Base-by-base conservation (phyloP, 2,329 filamentous ascomycete species). In the Dothideomycetidae sp. region DNA sequence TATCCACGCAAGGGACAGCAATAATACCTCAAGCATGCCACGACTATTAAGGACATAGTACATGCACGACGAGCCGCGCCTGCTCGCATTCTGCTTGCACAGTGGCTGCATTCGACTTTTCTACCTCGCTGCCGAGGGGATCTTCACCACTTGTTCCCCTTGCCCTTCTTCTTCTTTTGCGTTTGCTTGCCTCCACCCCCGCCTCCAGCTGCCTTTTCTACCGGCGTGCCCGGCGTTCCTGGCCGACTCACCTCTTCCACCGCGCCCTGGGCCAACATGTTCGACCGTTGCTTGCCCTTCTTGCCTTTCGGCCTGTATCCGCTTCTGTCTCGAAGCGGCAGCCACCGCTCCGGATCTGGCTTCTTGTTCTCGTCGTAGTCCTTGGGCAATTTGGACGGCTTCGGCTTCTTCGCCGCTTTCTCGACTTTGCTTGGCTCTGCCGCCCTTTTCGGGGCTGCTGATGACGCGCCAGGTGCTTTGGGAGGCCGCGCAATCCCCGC, bases 281-380 rank as follows among this genome's bases (percentile, higher is more conserved):
- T 75, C 77, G 49, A 61, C 59, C 45, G 56, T 50, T 61, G 79
- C 80, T 69, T 85, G 79, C 39, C 83, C 82, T 68, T 93, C 65
- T 81, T 85, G 4, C 85, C 85, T 64, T 90, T 93, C 5, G 86
- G 85, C 33, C 81, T 68, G 60, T 93, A 98, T 29, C 75, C 81
- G 49, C 81, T 90, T 40, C 90, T 72, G 56, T 98, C 90, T 36
- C 81, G 76, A 51, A 96, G 66, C 10, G 90, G 88, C 42, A 98
- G 61, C 90, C 90, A 98, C 44, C 90, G 71, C 60, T 98, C 90
- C 0, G 84, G 78, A 57, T 98, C 90, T 21, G 82, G 72, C 46
- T 75, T 77, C 66, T 85, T 92, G 48, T 70, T 73, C 36, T 81
- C 71, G 42, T 84, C 81, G 51, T 74, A 82, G 50, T 77, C 70